Percentiles rank a stretch among this genome's conserved stretches.
Conservation (phyloP, 257 asterid species). For the Ilex aquifolium region DNA sequence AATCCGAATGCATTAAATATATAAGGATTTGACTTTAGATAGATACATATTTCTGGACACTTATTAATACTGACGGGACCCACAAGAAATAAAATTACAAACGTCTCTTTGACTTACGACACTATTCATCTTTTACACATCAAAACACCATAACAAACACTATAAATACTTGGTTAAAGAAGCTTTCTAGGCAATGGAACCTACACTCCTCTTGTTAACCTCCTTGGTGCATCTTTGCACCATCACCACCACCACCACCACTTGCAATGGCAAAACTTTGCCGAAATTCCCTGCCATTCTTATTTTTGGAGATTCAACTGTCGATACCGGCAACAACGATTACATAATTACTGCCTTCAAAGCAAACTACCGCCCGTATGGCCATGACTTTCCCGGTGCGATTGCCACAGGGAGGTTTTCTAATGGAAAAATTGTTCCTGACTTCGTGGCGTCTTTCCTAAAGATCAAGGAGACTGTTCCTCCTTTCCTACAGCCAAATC, state of each 20-base stretch:
- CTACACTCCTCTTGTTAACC: slow-evolving; percentile 8
- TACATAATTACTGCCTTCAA: slow-evolving; percentile 33
- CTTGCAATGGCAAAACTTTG: slow-evolving; percentile 10
- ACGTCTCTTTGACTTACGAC: too few relatives aligned
- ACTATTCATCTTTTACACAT: too few relatives aligned
- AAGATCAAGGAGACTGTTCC: slow-evolving; percentile 56
- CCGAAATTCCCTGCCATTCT: slow-evolving; percentile 50
- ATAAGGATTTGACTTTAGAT: too few relatives aligned
- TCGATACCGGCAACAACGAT: slow-evolving; percentile 74
- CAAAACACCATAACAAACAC: too few relatives aligned
- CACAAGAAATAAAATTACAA: too few relatives aligned
- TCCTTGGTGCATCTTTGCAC: slow-evolving; percentile 17
- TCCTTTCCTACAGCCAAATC: slow-evolving; percentile 50
- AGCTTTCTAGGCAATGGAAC: slow-evolving; percentile 14
- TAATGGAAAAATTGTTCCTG: slow-evolving; percentile 69
- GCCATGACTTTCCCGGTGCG: slow-evolving; percentile 39
- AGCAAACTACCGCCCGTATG: slow-evolving; percentile 58
- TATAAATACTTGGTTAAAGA: background rate
- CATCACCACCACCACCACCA: slow-evolving; percentile 1
- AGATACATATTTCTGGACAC: too few relatives aligned
- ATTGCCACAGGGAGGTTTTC: slow-evolving; percentile 68
- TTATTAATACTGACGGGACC: too few relatives aligned
- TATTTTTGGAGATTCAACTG: slow-evolving; percentile 66
- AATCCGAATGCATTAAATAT: too few relatives aligned
- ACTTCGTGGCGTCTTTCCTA: slow-evolving; percentile 47